These are phyloP conservation scores for Hirsutella rhossiliensis DNA, from an alignment of 2,329 filamentous ascomycete genomes.

Conservation along the genomic window DNA sequence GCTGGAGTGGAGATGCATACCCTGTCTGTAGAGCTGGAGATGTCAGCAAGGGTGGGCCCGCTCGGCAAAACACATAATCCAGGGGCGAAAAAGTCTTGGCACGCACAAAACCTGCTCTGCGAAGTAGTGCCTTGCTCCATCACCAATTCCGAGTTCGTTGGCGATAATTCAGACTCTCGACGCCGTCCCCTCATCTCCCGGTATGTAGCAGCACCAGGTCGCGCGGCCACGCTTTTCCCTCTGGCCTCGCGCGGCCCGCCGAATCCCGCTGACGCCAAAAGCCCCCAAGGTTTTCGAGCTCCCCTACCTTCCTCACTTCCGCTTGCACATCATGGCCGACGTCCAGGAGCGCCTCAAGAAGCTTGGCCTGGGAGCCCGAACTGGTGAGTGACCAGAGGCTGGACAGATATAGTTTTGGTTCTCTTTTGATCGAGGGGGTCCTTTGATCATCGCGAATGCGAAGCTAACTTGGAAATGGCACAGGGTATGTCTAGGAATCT, in stretches of 20 bases:
- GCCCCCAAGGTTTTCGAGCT: not conserved
- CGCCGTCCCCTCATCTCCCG: constrained; percentile 18
- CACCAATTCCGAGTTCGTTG: constrained; percentile 19
- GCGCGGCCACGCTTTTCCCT: not conserved
- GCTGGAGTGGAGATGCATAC: too few relatives aligned
- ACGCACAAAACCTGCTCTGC: constrained; percentile 30
- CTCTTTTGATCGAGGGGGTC: too few relatives aligned
- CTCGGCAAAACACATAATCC: constrained; percentile 26
- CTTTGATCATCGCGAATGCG: too few relatives aligned
- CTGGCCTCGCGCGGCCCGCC: not conserved
- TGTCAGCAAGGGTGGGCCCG: not conserved
- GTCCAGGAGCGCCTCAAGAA: constrained; percentile 49
- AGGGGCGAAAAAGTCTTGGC: constrained; percentile 31
- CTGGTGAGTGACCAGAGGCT: constrained; percentile 44
- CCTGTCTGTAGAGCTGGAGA: not conserved
- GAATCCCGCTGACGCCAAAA: constrained; percentile 5
- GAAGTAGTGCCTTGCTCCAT: constrained; percentile 17
- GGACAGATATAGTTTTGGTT: not conserved
- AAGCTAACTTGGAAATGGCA: not conserved
- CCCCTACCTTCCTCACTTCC: constrained; percentile 6
- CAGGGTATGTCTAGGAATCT: constrained; percentile 23
- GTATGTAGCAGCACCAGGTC: constrained; percentile 14
- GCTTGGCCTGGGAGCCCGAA: constrained; percentile 42
- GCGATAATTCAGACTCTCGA: constrained; percentile 22
- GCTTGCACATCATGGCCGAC: constrained; percentile 36